Conservation (phyloP, 257 asterid species). For the Gentiana macrophylla region DNA sequence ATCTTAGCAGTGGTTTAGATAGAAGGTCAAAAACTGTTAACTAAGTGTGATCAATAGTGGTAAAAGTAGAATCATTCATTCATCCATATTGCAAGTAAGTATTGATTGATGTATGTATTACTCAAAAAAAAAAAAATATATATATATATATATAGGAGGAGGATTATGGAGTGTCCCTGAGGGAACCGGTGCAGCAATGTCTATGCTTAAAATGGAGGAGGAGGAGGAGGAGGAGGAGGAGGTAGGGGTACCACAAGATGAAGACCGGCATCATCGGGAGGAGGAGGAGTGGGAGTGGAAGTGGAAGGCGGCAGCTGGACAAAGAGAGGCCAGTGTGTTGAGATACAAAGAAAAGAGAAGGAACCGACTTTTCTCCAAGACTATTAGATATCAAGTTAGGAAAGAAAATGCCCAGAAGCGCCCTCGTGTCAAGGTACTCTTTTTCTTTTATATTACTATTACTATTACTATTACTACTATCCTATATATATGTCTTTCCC, state of each 20-base stretch:
- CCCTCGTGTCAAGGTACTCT: constrained; percentile 75
- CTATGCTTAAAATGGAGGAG: constrained; percentile 8
- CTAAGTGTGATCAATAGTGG: no score
- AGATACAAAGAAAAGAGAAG: constrained; percentile 89
- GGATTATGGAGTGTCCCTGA: constrained; percentile 66
- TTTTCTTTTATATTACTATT: no score
- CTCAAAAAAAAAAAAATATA: no score
- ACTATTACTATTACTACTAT: no score
- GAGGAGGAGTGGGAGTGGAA: neutral
- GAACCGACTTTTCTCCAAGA: constrained; percentile 62
- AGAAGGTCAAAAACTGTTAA: no score
- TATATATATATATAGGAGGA: neutral
- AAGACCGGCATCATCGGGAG: neutral
- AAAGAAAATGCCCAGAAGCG: constrained; percentile 88
- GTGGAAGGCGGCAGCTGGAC: constrained; percentile 11
- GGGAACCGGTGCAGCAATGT: constrained; percentile 14
- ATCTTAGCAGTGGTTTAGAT: no score
- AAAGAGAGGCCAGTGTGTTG: constrained; percentile 67
- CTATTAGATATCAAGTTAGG: constrained; percentile 70
- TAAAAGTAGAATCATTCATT: no score
- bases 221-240: constrained; percentile 13
- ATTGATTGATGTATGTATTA: no score
- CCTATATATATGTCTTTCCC: no score
- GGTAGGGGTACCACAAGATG: no score
- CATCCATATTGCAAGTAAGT: no score